Base-by-base conservation (phyloP, 2,329 filamentous ascomycete genomes). In the Neonectria neomacrospora region DNA sequence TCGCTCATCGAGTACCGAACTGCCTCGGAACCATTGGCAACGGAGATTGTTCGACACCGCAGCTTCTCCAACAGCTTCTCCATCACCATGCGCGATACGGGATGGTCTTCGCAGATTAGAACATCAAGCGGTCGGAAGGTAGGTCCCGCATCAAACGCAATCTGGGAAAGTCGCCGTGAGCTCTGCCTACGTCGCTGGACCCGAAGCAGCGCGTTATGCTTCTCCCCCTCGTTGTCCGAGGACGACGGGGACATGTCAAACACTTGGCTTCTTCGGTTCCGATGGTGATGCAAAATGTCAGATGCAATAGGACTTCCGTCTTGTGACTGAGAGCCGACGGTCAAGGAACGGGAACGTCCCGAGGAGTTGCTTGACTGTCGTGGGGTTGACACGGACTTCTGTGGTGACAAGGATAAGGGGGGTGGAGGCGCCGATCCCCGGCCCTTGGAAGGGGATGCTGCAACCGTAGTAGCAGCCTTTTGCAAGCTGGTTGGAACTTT, bases 71-170 rank as follows among this genome's bases (percentile, higher is more conserved):
- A 85, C 8, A 99, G 82, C 72, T 97, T 96, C 76, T 99, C 96
- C 95, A 99, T 98, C n/a, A 99, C 95, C 82, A 99, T 90, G 22
- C 95, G 88, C 6, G 96, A 97, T 4, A 99, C 95, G 0, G 96
- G 96, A 76, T 99, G 96, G 73, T 99, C 96, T 80, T 99, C 96
- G 76, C 96, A 98, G 54, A 99, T 97, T 54, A 99, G 84, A 6
- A 99, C 91, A 78, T 99, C 96, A 54, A 99, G 80, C 2, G 96
- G 94, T 30, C 96, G 88, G 80, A 97, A 99, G 37, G 90, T 87
- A 3, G 96, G 96, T 0, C 91, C 91, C 56, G 95, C 94, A 42
- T 91, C 87, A 39, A 97, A 84, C 54, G 90, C 94, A 73, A 98
- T 94, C 73, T 97, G 94, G 0, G 96, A 99, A 74, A 98, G 86